Base-by-base conservation (phyloP, 2,329 filamentous ascomycete species). In the Penicillium sp. region DNA sequence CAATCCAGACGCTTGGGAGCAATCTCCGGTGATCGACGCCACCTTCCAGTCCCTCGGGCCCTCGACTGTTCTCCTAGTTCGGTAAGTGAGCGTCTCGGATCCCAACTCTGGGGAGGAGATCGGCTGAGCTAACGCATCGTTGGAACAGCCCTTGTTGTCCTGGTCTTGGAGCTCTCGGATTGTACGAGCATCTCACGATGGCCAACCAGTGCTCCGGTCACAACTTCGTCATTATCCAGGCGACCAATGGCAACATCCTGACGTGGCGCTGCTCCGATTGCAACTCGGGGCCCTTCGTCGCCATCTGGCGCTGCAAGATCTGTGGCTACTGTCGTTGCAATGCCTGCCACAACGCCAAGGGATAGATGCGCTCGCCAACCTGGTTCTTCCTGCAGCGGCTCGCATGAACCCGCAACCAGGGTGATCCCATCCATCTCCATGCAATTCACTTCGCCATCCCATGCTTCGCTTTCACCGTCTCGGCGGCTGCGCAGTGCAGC, bases 211-310 rank as follows among this genome's bases (percentile, higher is more conserved):
- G 62, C 40, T 64, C 62, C 35, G 61, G 62, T 34, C 65, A 69
- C 41, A 44, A 54, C 23, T 68, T 68, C 41, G 58, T 55, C 38
- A 67, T 69, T 38, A 52, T 68, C 23, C 66, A 69, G 47, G 57
- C 61, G 8, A 64, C 62, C 31, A 68, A 69, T 45, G 66, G 66
- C 30, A 69, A 67, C 38, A 68, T 69, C 43, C 53, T 69, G 38
- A 64, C 63, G 34, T 69, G 66, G 66, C 60, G 63, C n/a, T 69
- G 66, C 50, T 68, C 63, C 4, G 62, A 67, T 47, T 69, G 66
- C 56, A 68, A 65, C 50, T 57, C 59, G 27, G 66, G 66, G 15
- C 66, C 66, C 23, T 68, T 62, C 39, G 52, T 64, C 29, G 66
- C 66, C 16, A 68, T 69, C 48, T 69, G 66, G 66, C 65, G 59